Evolutionary conservation across 768 basidiomycete species (phyloP), one percentile per base, ranked within the genome.

Genomic region (Rhodotorula taiwanensis): DNA sequence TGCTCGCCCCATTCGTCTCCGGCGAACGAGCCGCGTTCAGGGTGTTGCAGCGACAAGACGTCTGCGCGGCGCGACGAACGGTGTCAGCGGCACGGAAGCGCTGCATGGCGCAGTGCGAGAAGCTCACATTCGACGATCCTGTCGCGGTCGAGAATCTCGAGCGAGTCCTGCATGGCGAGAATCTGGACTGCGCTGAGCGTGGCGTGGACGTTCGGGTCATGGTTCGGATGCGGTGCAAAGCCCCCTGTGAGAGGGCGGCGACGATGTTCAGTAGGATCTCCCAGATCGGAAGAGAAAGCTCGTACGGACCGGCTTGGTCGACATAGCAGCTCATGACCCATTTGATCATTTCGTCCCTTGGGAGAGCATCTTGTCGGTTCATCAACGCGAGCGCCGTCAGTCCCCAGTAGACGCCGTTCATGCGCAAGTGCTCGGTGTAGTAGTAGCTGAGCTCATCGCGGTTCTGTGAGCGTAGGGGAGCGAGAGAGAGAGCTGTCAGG

Each of bases 341-440:
- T 4, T 81, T 80, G 34, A 98, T 82, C 81, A 88, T 88, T 66
- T 89, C 90, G 30, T 89, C 83, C 44, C 85, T 78, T 69, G 87
- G 82, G 55, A 99, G 78, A 0, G 89, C 89, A 52, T 92, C 86
- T 58, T 83, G 78, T 49, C 81, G 82, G 2, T 81, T 83, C 85
- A 98, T 87, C 50, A 91, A 79, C 42, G 81, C 87, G 5, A 94
- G 78, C 0, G 95, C 91, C 0, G 87, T 90, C 44, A 92, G 79
- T 13, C 91, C 95, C 95, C 95, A 99, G 76, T 95, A 99, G 13
- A 98, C 80, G 4, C 92, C 94, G 75, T 97, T 98, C 76, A 99
- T 79, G 11, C 94, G 87, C 11, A 98, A 81, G 76, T 99, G 95
- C 18, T 91, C 80, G 1, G 93, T 93, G 75, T 94, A 89, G 77